Evolutionary conservation across 805 yeast species (phyloP).

Genomic region (Starmerella bombi): DNA sequence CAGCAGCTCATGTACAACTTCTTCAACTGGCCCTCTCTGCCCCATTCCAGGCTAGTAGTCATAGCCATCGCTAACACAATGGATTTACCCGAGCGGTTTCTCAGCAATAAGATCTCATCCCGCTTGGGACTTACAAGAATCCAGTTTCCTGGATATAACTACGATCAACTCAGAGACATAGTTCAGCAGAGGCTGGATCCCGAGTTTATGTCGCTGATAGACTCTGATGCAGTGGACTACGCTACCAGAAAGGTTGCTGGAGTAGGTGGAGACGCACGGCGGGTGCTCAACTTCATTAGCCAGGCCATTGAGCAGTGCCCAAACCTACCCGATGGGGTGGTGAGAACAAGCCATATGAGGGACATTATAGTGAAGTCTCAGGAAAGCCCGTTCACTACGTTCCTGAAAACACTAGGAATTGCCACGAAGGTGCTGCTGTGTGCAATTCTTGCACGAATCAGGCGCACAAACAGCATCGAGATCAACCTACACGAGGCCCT

Average conservation of each 20-base stretch:
- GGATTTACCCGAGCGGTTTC: slow-evolving; percentile 85
- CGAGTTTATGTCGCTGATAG: slow-evolving; percentile 5
- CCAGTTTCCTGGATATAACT: slow-evolving; percentile 79
- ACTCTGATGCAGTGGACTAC: slow-evolving; percentile 56
- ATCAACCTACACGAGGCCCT: slow-evolving; percentile 60
- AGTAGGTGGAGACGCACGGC: slow-evolving; percentile 93
- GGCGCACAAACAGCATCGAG: slow-evolving; percentile 60
- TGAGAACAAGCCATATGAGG: slow-evolving; percentile 47
- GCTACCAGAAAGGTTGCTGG: slow-evolving; percentile 91
- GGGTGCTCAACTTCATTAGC: slow-evolving; percentile 77
- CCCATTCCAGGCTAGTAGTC: slow-evolving; percentile 65
- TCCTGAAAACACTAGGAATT: slow-evolving; percentile 47
- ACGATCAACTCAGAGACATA: slow-evolving; percentile 60
- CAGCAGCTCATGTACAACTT: slow-evolving; percentile 83
- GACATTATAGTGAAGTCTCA: slow-evolving; percentile 70
- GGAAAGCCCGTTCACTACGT: slow-evolving; percentile 54
- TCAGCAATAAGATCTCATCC: slow-evolving; percentile 80
- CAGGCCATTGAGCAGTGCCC: slow-evolving; percentile 55
- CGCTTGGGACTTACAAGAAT: slow-evolving; percentile 79
- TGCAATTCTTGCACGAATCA: slow-evolving; percentile 48
- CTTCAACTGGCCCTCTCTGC: slow-evolving; percentile 92
- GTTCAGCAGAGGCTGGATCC: slow-evolving; percentile 55
- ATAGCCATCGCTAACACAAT: slow-evolving; percentile 93
- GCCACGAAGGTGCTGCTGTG: slow-evolving; percentile 60
- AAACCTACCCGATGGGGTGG: slow-evolving; percentile 19